Evolutionary conservation across 2,329 filamentous ascomycete genomes (phyloP).

Genomic region (Fonsecaea erecta): DNA sequence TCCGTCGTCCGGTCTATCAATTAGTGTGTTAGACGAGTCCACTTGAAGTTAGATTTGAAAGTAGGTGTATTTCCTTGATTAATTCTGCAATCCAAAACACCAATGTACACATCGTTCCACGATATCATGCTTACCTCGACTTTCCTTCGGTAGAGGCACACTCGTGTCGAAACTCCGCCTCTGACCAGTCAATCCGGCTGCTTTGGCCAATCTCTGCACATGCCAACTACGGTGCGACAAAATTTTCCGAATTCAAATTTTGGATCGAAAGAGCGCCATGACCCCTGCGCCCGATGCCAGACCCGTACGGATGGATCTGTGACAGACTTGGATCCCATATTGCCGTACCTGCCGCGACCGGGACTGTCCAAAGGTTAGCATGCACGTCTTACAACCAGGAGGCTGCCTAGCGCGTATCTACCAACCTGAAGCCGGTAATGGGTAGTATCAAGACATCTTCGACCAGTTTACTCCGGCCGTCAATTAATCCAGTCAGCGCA

Average conservation of each 20-base stretch:
- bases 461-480: conserved; percentile 40
- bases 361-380: conserved; percentile 30
- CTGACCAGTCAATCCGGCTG: conserved; percentile 9
- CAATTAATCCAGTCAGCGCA: conserved; percentile 40
- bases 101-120: too few relatives aligned
- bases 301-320: conserved; percentile 41
- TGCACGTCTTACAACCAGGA: background rate
- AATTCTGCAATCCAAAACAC: too few relatives aligned
- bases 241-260: conserved; percentile 42
- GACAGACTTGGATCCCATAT: conserved; percentile 43
- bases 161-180: too few relatives aligned
- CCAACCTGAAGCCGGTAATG: conserved; percentile 45
- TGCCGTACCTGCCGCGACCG: conserved; percentile 39
- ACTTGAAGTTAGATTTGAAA: too few relatives aligned
- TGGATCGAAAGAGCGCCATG: conserved; percentile 40
- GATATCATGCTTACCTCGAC: too few relatives aligned
- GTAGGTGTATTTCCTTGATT: too few relatives aligned
- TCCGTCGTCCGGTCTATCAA: too few relatives aligned
- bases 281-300: conserved; percentile 42
- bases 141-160: too few relatives aligned
- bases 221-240: conserved; percentile 42
- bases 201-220: conserved; percentile 41
- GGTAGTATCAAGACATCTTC: conserved; percentile 43
- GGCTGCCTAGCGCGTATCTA: too few relatives aligned
- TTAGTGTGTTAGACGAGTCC: too few relatives aligned